Evolutionary conservation across 768 basidiomycete genomes (phyloP), one percentile per base, ranked within the genome.

Genomic region (Boletus vinaceobasis): DNA sequence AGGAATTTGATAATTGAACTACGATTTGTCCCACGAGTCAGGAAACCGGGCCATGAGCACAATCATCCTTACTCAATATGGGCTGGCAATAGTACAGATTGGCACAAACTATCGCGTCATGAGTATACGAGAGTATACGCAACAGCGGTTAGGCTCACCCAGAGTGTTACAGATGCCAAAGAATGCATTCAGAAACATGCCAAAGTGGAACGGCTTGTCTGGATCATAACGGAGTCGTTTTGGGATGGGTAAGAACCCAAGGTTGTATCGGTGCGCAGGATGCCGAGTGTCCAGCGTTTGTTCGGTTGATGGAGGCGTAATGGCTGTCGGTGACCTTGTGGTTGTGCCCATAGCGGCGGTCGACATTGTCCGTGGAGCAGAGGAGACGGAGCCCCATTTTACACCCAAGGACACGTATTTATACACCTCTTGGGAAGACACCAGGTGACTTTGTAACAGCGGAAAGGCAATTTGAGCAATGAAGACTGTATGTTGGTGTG

Each of bases 31-130:
- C 7, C 27, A 52, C 44, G n/a, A 51, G 39, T 14, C 32, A n/a
- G 40, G 33, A 29, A 50, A 23, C 19, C 11, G 29, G 6, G 39
- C 31, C n/a, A 19, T 23, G 38, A 39, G 43, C 7, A 46, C 11
- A 23, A 37, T 23, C 47, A 19, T 57, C 73, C 77, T 63, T 63
- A 82, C 88, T 86, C n/a, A 91, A 74, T 57, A 91, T 70, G 2
- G 89, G 89, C 72, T 88, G 87, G 57, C 83, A 86, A 56, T 90
- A 93, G 64, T 91, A 91, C 45, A 91, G 69, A 64, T 91, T 91
- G 21, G 82, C 78, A 74, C 85, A 85, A 31, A 52, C 51, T 59
- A 33, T 29, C 11, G 2, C 15, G 14, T 19, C 26, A 43, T 61
- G 27, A 49, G 51, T 11, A 21, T 11, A 36, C 14, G 26, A 48